phyloP scores from a whole-genome alignment of 768 basidiomycete species.

The Termitomyces sp. region DNA sequence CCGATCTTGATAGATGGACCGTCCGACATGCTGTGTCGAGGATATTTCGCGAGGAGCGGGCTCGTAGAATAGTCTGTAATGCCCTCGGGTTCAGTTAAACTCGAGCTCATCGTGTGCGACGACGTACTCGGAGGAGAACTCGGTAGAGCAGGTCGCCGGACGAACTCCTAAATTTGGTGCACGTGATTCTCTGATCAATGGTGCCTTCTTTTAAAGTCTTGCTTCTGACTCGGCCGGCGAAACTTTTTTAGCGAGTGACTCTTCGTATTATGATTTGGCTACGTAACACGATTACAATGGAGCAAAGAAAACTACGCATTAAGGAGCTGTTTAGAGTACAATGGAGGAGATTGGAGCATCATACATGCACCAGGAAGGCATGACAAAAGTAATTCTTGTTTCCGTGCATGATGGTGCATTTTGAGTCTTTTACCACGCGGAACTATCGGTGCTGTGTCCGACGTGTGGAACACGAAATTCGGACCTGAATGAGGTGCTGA shows the following conservation, averaged over 20 bases:
- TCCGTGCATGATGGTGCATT: background rate
- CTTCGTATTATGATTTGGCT: background rate
- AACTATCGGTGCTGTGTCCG: background rate
- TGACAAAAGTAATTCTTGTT: background rate
- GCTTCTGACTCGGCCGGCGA: slow-evolving; percentile 5
- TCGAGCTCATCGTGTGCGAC: slow-evolving; percentile 10
- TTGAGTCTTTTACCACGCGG: background rate
- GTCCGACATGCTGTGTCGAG: slow-evolving; percentile 29
- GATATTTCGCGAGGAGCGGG: slow-evolving; percentile 25
- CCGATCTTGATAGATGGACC: slow-evolving; percentile 45
- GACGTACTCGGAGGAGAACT: slow-evolving; percentile 2
- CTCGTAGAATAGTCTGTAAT: slow-evolving; percentile 20
- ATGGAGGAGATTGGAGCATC: background rate
- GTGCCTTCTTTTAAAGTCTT: background rate
- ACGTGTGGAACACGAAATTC: background rate
- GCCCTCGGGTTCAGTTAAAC: slow-evolving; percentile 17
- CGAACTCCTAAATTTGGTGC: slow-evolving; percentile 3
- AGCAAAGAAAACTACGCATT: background rate
- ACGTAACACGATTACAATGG: background rate
- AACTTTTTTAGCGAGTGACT: slow-evolving; percentile 1
- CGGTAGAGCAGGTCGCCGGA: background rate
- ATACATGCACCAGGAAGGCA: background rate
- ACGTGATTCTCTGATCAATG: slow-evolving; percentile 7
- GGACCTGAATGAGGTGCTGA: background rate
- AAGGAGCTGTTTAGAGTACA: background rate